These are phyloP conservation scores for Pyricularia sp. DNA, from an alignment of 2,329 filamentous ascomycete species.

Conservation along the genomic window DNA sequence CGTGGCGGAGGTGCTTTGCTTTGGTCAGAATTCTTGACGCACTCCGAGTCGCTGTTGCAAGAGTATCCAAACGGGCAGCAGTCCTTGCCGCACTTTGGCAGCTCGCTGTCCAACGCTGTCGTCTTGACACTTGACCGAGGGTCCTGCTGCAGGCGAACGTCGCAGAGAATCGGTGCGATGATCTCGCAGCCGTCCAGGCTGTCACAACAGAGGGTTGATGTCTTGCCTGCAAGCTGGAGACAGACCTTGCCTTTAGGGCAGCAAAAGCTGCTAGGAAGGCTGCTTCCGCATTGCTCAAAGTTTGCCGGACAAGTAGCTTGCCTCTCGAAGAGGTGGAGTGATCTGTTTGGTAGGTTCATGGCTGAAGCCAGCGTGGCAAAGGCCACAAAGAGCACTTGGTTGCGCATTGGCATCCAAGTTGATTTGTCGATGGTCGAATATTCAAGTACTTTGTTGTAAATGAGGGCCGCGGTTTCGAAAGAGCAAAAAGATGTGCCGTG, in stretches of 20 bases:
- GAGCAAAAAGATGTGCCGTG: neutral
- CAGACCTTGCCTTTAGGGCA: slow-evolving; percentile 48
- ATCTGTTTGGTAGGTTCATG: slow-evolving; percentile 20
- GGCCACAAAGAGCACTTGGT: neutral
- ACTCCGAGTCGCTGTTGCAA: slow-evolving; percentile 43
- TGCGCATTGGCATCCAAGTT: neutral
- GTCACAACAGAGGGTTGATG: slow-evolving; percentile 65
- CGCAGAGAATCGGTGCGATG: slow-evolving; percentile 57
- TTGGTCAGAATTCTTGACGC: slow-evolving; percentile 44
- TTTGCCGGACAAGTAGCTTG: slow-evolving; percentile 38
- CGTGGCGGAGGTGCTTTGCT: slow-evolving; percentile 16
- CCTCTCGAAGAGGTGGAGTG: slow-evolving; percentile 37
- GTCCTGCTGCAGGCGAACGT: slow-evolving; percentile 54
- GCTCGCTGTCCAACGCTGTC: slow-evolving; percentile 43
- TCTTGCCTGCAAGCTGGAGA: slow-evolving; percentile 50
- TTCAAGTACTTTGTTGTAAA: neutral
- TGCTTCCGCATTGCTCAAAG: slow-evolving; percentile 9
- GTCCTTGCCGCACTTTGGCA: slow-evolving; percentile 46
- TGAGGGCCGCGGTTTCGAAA: neutral
- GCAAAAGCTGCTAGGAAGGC: slow-evolving; percentile 57
- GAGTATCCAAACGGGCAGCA: slow-evolving; percentile 69
- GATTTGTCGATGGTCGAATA: neutral
- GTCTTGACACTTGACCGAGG: slow-evolving; percentile 58
- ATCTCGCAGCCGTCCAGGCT: slow-evolving; percentile 42
- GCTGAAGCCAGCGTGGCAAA: slow-evolving; percentile 24